These are phyloP conservation scores for Lentinula raphanica DNA, from an alignment of 768 basidiomycete genomes.

Conservation along the genomic window DNA sequence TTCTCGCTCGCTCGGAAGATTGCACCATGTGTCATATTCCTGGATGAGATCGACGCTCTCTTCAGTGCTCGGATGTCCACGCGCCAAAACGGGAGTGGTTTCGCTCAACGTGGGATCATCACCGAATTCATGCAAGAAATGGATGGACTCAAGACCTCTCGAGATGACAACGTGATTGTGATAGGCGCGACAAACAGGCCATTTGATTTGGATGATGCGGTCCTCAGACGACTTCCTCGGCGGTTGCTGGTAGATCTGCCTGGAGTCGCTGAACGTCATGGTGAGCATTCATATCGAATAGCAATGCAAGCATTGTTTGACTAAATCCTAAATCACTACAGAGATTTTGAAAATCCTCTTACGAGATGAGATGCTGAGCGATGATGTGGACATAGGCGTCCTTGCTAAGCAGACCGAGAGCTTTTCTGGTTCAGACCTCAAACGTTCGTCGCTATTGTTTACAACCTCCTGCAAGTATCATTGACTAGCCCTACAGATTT, in stretches of 20 bases:
- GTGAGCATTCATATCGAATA: conserved; percentile 61
- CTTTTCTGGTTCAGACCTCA: conserved; percentile 93
- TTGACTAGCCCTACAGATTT: conserved; percentile 50
- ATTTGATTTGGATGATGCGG: conserved; percentile 88
- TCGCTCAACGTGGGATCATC: conserved; percentile 83
- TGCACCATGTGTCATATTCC: conserved; percentile 89
- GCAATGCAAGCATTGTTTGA: conserved; percentile 33
- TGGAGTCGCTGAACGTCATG: conserved; percentile 78
- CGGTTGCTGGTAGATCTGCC: conserved; percentile 86
- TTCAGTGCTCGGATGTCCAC: conserved; percentile 81
- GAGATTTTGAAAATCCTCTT: conserved; percentile 86
- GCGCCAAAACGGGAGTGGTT: conserved; percentile 70
- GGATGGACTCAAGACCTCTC: conserved; percentile 83
- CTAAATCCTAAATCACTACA: conserved; percentile 23
- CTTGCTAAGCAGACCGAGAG: conserved; percentile 72
- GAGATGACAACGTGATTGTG: conserved; percentile 78
- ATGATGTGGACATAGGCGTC: conserved; percentile 54
- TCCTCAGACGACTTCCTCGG: conserved; percentile 82
- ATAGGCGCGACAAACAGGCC: conserved; percentile 94
- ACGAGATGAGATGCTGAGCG: conserved; percentile 67
- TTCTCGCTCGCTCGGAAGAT: conserved; percentile 82
- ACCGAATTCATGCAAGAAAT: conserved; percentile 96
- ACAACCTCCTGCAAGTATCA: conserved; percentile 3
- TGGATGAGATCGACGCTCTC: conserved; percentile 92
- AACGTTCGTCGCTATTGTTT: conserved; percentile 52